A percentile compares a stretch with the other conserved stretches of the same genome.
Conservation (phyloP, 768 basidiomycete species). For the Cystofilobasidium macerans region DNA sequence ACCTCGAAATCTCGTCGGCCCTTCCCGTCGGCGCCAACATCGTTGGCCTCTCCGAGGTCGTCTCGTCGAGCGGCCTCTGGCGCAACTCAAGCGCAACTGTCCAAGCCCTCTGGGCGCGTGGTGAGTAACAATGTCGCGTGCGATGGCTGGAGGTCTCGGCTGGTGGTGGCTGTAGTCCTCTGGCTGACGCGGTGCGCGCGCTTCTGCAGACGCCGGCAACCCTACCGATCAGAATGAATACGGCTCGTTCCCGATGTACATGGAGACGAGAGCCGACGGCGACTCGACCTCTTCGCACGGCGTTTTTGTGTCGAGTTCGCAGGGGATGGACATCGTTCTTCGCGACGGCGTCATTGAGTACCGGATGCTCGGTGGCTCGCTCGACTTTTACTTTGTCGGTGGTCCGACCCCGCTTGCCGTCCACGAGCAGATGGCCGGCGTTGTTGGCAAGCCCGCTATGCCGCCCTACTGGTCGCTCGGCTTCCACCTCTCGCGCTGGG, state of each 20-base stretch:
- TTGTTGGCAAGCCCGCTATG: conserved; percentile 60
- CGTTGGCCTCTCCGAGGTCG: conserved; percentile 60
- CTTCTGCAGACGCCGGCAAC: conserved; percentile 28
- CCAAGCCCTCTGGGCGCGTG: conserved; percentile 29
- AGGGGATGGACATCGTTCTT: conserved; percentile 70
- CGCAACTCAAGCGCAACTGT: conserved; percentile 27
- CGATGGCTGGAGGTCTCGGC: too few species aligned
- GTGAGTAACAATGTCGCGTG: too few species aligned
- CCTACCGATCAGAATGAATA: conserved; percentile 39
- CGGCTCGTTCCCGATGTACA: conserved; percentile 61
- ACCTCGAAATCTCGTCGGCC: conserved; percentile 57
- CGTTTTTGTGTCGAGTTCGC: conserved; percentile 57
- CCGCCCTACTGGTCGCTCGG: conserved; percentile 68
- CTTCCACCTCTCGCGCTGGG: conserved; percentile 59
- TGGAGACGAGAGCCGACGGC: conserved; percentile 48
- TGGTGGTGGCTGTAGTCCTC: too few species aligned
- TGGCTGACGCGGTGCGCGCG: conserved; percentile 10
- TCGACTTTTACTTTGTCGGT: conserved; percentile 66
- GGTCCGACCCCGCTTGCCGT: conserved; percentile 45
- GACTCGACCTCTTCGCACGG: conserved; percentile 54
- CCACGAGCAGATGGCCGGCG: conserved; percentile 56
- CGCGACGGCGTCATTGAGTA: conserved; percentile 53
- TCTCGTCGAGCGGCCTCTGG: conserved; percentile 25
- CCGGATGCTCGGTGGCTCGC: conserved; percentile 58
- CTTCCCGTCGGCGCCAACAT: conserved; percentile 53